A percentile compares a stretch with the other conserved stretches of the same genome.
phyloP scores from a whole-genome alignment of 192 early-diverging fungal species.

The Entrophospora sp. region DNA sequence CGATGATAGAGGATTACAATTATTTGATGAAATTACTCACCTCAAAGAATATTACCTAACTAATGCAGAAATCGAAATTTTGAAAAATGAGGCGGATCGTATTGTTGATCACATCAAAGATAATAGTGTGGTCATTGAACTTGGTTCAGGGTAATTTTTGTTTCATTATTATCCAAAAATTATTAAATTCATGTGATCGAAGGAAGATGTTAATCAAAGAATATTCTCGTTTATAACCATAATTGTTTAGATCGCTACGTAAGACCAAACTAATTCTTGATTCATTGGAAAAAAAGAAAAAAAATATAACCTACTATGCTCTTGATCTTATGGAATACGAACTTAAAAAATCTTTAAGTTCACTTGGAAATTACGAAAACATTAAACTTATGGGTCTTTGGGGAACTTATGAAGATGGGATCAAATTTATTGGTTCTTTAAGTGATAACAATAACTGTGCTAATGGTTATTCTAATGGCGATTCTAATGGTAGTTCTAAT shows the following conservation, averaged over 20 bases:
- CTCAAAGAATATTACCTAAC: constrained; percentile 83
- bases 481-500: too few relatives aligned
- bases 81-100: constrained; percentile 49
- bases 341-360: constrained; percentile 59
- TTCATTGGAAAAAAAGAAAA: constrained; percentile 54
- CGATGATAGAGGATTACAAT: constrained; percentile 70
- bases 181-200: background rate
- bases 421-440: constrained; percentile 51
- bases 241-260: constrained; percentile 70
- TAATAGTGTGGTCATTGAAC: constrained; percentile 70
- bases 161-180: background rate
- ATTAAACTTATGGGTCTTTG: constrained; percentile 70
- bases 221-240: background rate
- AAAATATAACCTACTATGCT: constrained; percentile 75
- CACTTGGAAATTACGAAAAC: constrained; percentile 56
- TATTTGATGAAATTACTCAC: constrained; percentile 89
- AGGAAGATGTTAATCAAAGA: background rate
- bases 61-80: constrained; percentile 75
- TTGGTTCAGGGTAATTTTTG: constrained; percentile 71
- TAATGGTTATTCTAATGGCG: too few relatives aligned
- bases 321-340: constrained; percentile 80
- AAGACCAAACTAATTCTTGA: constrained; percentile 80
- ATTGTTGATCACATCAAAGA: constrained; percentile 57
- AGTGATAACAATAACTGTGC: constrained; percentile 33
- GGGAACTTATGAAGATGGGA: constrained; percentile 83